These are phyloP conservation scores for Anacardium occidentale DNA, from an alignment of 345 rosid genomes.

Conservation along the genomic window DNA sequence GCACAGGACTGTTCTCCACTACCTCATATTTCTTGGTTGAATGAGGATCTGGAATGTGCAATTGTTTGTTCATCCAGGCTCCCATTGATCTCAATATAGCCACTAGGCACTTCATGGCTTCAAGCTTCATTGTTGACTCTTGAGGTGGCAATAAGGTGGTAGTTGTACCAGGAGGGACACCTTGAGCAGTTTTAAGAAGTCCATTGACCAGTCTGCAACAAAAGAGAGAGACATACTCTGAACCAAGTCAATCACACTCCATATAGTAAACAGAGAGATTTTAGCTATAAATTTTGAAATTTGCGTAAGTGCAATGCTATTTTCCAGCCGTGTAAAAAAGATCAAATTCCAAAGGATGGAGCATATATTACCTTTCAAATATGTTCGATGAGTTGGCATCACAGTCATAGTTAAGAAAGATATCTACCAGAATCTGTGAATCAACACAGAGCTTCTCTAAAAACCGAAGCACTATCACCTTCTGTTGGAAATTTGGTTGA, in stretches of 20 bases:
- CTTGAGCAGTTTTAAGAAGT: conserved; percentile 99
- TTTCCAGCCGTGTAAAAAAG: background rate
- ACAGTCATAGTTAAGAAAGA: conserved; percentile 96
- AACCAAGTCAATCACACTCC: background rate
- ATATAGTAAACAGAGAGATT: background rate
- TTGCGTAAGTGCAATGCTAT: background rate
- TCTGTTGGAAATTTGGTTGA: conserved; percentile 99
- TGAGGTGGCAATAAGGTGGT: conserved; percentile 90
- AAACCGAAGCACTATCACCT: conserved; percentile 97
- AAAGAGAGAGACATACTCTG: background rate
- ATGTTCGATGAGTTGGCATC: conserved; percentile 98
- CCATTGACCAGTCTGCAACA: conserved; percentile 93
- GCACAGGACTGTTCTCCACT: conserved; percentile 62
- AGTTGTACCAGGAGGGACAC: conserved; percentile 79
- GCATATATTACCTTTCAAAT: conserved; percentile 81
- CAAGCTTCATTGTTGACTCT: conserved; percentile 89
- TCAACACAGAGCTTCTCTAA: conserved; percentile 92
- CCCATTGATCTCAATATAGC: conserved; percentile 96
- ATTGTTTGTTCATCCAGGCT: conserved; percentile 96
- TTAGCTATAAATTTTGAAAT: background rate
- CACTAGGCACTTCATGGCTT: conserved; percentile 96
- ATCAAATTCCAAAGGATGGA: conserved; percentile 1
- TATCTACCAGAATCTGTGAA: conserved; percentile 96
- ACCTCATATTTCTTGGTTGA: conserved; percentile 60
- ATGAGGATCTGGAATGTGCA: conserved; percentile 85